phyloP scores from a whole-genome alignment of 2,329 filamentous ascomycete genomes.

The Nannizziopsis arthrosporioides region DNA sequence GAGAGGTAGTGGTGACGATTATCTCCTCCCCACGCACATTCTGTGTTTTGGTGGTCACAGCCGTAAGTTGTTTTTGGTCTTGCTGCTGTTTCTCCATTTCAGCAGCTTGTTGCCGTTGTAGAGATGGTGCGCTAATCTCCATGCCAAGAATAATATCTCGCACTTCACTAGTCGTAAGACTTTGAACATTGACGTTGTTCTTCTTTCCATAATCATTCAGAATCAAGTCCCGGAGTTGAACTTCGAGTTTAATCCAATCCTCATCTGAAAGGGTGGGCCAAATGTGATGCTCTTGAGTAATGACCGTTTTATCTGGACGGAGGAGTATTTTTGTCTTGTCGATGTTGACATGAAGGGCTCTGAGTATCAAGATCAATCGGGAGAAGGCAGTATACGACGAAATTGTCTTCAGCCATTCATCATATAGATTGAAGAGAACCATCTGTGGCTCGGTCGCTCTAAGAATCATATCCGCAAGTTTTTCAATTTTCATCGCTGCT shows the following conservation, averaged over 20 bases:
- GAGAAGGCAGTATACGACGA: conserved; percentile 99
- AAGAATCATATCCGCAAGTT: conserved; percentile 96
- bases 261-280: conserved; percentile 92
- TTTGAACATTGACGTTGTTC: conserved; percentile 98
- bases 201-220: conserved; percentile 99
- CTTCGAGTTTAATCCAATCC: conserved; percentile 99
- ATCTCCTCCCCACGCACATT: conserved; percentile 96
- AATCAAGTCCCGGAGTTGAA: conserved; percentile 86
- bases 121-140: conserved; percentile 95
- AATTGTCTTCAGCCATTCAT: conserved; percentile 97
- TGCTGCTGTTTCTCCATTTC: conserved; percentile 99
- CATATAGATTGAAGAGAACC: conserved; percentile 97
- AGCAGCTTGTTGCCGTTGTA: conserved; percentile 95
- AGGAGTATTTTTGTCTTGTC: conserved; percentile 96
- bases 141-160: conserved; percentile 97
- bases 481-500: conserved; percentile 99
- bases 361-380: conserved; percentile 79
- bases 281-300: conserved; percentile 97
- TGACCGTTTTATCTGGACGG: conserved; percentile 92
- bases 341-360: conserved; percentile 91
- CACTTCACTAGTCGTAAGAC: conserved; percentile 90
- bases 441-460: conserved; percentile 98
- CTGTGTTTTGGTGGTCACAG: conserved; percentile 95
- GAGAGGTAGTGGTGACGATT: conserved; percentile 93
- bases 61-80: conserved; percentile 90